Evolutionary conservation across 305 asterid genomes (phyloP).

Genomic region (Salvia sclarea): DNA sequence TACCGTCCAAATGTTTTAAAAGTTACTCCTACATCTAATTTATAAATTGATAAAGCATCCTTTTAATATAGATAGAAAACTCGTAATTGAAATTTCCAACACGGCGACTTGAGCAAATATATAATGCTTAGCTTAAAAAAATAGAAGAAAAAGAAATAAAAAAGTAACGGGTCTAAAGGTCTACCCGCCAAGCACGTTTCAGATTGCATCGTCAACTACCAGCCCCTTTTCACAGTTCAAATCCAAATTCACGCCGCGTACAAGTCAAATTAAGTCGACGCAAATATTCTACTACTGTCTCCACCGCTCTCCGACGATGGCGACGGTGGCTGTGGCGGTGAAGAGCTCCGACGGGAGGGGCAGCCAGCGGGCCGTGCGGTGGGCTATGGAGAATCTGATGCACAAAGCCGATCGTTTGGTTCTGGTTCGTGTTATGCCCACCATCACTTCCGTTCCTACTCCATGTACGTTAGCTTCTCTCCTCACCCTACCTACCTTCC

Average conservation of each 20-base stretch:
- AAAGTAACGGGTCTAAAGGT: neutral
- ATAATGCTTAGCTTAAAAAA: no score
- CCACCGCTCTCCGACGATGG: constrained; percentile 26
- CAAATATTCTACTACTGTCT: neutral
- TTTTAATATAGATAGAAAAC: no score
- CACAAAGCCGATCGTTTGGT: constrained; percentile 46
- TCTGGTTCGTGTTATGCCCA: constrained; percentile 71
- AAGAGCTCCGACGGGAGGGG: constrained; percentile 73
- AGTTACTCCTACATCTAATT: no score
- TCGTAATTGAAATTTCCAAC: no score
- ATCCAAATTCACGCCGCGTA: constrained; percentile 18
- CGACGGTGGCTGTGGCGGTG: constrained; percentile 70
- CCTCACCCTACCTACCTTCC: neutral
- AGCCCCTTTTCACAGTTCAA: neutral
- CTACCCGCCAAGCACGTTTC: constrained; percentile 22
- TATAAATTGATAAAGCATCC: no score
- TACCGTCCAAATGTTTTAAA: no score
- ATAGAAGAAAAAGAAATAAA: no score
- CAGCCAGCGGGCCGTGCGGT: constrained; percentile 70
- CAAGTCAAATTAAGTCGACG: constrained; percentile 30
- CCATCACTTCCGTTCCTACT: constrained; percentile 59
- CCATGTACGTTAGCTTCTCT: constrained; percentile 54
- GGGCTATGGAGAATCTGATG: constrained; percentile 71
- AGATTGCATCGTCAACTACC: constrained; percentile 9
- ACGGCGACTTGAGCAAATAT: no score